Conservation (phyloP, 345 rosid species). For the Dipteronia sinensis region DNA sequence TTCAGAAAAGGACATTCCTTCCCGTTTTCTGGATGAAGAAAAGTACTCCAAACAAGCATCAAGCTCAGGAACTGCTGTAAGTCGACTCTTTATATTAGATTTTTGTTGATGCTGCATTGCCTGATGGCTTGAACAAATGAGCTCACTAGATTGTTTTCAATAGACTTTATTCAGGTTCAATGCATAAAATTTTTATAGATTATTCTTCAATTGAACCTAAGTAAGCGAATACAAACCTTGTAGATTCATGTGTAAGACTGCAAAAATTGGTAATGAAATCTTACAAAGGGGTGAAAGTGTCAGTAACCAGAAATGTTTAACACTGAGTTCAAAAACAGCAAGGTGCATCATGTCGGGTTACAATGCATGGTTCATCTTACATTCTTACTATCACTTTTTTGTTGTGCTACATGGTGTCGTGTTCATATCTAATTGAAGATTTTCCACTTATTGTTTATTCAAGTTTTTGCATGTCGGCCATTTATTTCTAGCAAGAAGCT, state of each 20-base stretch:
- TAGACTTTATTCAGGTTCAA: background rate
- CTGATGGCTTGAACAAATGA: background rate
- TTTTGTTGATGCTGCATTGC: background rate
- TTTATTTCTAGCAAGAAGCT: background rate
- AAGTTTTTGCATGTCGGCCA: background rate
- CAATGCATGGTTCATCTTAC: background rate
- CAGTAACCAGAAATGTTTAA: background rate
- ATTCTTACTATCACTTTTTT: background rate
- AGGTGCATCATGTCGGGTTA: background rate
- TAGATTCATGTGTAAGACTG: background rate
- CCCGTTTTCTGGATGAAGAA: slow-evolving; percentile 82
- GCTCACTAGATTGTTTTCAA: background rate
- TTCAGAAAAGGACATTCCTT: slow-evolving; percentile 91
- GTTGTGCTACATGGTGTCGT: background rate
- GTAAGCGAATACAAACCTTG: background rate
- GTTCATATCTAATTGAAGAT: background rate
- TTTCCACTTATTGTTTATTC: background rate
- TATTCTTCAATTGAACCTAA: background rate
- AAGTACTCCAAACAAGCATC: slow-evolving; percentile 69
- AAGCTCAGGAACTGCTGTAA: slow-evolving; percentile 79
- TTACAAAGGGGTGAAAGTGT: background rate
- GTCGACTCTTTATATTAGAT: slow-evolving; percentile 12
- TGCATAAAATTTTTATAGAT: background rate
- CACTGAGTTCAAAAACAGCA: background rate
- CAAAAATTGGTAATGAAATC: background rate